Evolutionary conservation across 768 basidiomycete species (phyloP).

Genomic region (Naganishia kalamii): DNA sequence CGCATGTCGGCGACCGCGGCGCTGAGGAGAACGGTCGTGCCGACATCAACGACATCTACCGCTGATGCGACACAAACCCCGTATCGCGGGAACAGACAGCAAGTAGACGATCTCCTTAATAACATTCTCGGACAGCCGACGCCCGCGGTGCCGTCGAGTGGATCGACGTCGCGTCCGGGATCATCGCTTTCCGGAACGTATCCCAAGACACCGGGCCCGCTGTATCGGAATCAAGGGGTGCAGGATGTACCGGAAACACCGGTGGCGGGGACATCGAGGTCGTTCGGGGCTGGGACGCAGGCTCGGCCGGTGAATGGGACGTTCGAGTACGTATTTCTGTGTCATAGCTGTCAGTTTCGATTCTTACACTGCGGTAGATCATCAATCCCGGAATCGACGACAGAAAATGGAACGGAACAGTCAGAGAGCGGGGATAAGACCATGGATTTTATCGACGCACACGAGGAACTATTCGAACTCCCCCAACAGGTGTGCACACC

Average conservation of each 20-base stretch:
- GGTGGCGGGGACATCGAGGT: slow-evolving; percentile 27
- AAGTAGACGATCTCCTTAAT: slow-evolving; percentile 68
- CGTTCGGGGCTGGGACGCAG: slow-evolving; percentile 13
- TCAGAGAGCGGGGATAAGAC: slow-evolving; percentile 7
- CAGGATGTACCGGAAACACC: slow-evolving; percentile 30
- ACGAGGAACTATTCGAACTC: slow-evolving; percentile 82
- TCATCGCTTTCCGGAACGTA: slow-evolving; percentile 31
- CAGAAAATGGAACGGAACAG: slow-evolving; percentile 22
- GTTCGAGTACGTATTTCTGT: not conserved
- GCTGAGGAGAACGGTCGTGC: slow-evolving; percentile 23
- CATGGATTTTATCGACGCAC: slow-evolving; percentile 57
- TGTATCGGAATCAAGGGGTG: not conserved
- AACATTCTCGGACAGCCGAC: slow-evolving; percentile 51
- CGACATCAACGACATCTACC: not conserved
- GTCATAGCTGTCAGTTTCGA: not conserved
- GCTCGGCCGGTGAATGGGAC: not conserved
- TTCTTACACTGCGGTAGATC: not conserved
- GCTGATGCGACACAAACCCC: slow-evolving; percentile 46
- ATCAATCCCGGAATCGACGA: slow-evolving; percentile 3
- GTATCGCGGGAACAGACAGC: slow-evolving; percentile 46
- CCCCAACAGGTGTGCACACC: slow-evolving; percentile 63
- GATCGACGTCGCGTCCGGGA: slow-evolving; percentile 19
- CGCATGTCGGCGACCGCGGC: slow-evolving; percentile 39
- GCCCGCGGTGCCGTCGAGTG: slow-evolving; percentile 28
- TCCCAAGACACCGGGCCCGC: slow-evolving; percentile 19